phyloP scores from a whole-genome alignment of 2,329 filamentous ascomycete genomes.

The Phialophora tarda region DNA sequence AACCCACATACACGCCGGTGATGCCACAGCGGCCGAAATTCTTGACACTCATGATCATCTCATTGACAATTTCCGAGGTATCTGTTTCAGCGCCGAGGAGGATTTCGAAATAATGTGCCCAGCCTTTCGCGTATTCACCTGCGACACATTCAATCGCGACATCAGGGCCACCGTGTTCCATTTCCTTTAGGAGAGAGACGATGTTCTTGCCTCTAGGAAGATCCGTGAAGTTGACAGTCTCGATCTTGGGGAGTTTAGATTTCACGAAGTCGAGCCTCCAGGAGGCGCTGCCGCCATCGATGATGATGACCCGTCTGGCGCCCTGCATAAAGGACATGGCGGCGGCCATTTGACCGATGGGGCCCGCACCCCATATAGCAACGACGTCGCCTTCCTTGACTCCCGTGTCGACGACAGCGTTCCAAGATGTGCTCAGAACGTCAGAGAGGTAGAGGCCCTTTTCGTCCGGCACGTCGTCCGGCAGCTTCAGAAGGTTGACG shows the following conservation, averaged over 20 bases:
- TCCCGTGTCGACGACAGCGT: slow-evolving; percentile 80
- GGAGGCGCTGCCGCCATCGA: slow-evolving; percentile 69
- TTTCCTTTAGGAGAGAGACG: slow-evolving; percentile 72
- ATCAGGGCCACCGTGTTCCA: slow-evolving; percentile 76
- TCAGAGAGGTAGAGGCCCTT: slow-evolving; percentile 82
- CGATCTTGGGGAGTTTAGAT: slow-evolving; percentile 67
- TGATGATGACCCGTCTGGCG: slow-evolving; percentile 75
- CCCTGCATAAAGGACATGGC: slow-evolving; percentile 72
- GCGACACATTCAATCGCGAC: slow-evolving; percentile 72
- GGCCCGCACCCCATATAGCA: slow-evolving; percentile 85
- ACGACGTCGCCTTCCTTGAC: slow-evolving; percentile 79
- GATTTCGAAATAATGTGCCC: slow-evolving; percentile 65
- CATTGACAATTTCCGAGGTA: slow-evolving; percentile 69
- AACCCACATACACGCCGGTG: slow-evolving; percentile 72
- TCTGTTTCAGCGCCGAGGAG: slow-evolving; percentile 77
- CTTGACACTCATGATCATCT: slow-evolving; percentile 60
- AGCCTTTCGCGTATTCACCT: slow-evolving; percentile 67
- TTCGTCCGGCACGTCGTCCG: slow-evolving; percentile 80
- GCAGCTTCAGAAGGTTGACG: slow-evolving; percentile 79
- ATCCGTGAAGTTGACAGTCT: slow-evolving; percentile 72
- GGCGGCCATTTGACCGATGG: slow-evolving; percentile 80
- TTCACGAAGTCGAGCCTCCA: slow-evolving; percentile 73
- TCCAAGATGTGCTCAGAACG: slow-evolving; percentile 78
- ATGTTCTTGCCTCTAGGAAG: slow-evolving; percentile 68
- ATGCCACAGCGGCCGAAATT: slow-evolving; percentile 71